Evolutionary conservation across 2,329 filamentous ascomycete species (phyloP).

Genomic region (Ophiognomonia clavigignenti-juglandacearum): DNA sequence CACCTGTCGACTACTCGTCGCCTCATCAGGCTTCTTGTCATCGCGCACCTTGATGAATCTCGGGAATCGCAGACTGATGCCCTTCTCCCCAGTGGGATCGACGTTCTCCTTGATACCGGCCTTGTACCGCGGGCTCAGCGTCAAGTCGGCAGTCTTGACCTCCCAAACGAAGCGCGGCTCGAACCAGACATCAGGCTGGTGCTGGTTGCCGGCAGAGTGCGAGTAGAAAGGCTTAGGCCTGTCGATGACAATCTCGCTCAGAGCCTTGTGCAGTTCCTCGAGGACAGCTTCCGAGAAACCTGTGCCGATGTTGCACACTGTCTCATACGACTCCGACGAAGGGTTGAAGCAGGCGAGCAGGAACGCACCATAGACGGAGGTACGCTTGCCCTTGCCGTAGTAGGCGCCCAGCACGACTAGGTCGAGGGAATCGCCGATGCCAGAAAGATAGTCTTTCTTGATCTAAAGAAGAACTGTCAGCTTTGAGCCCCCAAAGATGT

Average conservation of each 20-base stretch:
- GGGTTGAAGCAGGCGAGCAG: conserved; percentile 91
- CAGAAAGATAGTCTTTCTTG: conserved; percentile 96
- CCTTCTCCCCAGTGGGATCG: conserved; percentile 66
- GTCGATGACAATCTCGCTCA: conserved; percentile 78
- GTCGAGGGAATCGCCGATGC: conserved; percentile 91
- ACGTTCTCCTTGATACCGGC: conserved; percentile 80
- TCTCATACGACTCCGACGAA: conserved; percentile 77
- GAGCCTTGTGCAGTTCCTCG: conserved; percentile 74
- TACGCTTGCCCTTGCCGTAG: conserved; percentile 90
- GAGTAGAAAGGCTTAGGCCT: conserved; percentile 90
- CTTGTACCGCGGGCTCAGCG: conserved; percentile 86
- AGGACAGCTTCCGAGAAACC: conserved; percentile 93
- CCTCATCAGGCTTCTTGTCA: conserved; percentile 92
- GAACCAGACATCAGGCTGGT: conserved; percentile 98
- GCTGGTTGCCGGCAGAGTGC: conserved; percentile 77
- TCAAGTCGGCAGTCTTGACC: conserved; percentile 93
- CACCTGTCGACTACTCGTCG: conserved; percentile 77
- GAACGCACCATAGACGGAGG: conserved; percentile 93
- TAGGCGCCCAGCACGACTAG: conserved; percentile 95
- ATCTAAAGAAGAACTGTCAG: conserved; percentile 48
- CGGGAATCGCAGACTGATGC: conserved; percentile 86
- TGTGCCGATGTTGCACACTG: conserved; percentile 96
- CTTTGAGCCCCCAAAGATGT: not conserved
- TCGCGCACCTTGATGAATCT: conserved; percentile 87
- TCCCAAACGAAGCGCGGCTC: conserved; percentile 95